These are phyloP conservation scores for Coemansia sp. DNA, from an alignment of 192 early-diverging fungal genomes.

Conservation along the genomic window DNA sequence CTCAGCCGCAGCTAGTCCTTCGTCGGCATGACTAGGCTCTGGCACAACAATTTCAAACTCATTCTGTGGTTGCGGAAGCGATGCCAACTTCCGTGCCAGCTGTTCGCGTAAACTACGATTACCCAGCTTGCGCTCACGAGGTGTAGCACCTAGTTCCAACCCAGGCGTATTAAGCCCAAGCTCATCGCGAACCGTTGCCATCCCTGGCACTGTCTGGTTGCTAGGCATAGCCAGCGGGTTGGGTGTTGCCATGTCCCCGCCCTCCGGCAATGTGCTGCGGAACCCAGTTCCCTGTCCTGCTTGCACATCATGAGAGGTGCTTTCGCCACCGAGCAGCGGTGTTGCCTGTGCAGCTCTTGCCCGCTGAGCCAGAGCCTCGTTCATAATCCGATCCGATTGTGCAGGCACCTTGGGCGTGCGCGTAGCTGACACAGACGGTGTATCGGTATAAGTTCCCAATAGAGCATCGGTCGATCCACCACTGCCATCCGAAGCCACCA, in stretches of 20 bases:
- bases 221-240: slow-evolving; percentile 64
- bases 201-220: slow-evolving; percentile 53
- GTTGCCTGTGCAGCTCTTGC: slow-evolving; percentile 75
- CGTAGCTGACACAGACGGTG: slow-evolving; percentile 43
- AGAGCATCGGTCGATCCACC: slow-evolving; percentile 64
- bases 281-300: slow-evolving; percentile 61
- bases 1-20: slow-evolving; percentile 20
- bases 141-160: slow-evolving; percentile 60
- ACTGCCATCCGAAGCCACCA: slow-evolving; percentile 61
- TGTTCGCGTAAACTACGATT: slow-evolving; percentile 62
- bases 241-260: slow-evolving; percentile 65
- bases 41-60: slow-evolving; percentile 91
- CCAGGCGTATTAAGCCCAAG: slow-evolving; percentile 60
- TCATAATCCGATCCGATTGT: slow-evolving; percentile 66
- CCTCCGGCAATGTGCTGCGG: slow-evolving; percentile 62
- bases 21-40: slow-evolving; percentile 34
- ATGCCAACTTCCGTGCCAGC: slow-evolving; percentile 66
- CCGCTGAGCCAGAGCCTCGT: slow-evolving; percentile 81
- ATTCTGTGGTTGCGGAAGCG: slow-evolving; percentile 85
- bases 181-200: slow-evolving; percentile 65
- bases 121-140: slow-evolving; percentile 61
- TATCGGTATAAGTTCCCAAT: slow-evolving; percentile 71
- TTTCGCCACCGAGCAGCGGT: slow-evolving; percentile 80
- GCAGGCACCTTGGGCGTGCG: slow-evolving; percentile 54
- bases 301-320: slow-evolving; percentile 20